Conservation (phyloP, 352 stramenopile species). For the Phytophthora aleatoria region DNA sequence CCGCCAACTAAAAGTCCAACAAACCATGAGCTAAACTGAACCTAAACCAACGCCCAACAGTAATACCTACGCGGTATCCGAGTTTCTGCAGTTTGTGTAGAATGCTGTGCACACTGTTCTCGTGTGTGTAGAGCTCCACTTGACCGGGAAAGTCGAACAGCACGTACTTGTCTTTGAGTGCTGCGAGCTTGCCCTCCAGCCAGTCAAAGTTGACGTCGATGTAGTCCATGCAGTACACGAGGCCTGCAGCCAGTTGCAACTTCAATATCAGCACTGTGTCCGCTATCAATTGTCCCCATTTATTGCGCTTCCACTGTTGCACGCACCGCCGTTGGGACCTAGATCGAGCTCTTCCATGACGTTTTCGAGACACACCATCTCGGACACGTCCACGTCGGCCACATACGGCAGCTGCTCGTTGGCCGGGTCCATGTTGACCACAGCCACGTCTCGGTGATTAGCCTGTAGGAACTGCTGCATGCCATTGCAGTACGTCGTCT, state of each 20-base stretch:
- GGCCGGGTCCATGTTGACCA: constrained; percentile 99
- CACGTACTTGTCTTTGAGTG: constrained; percentile 94
- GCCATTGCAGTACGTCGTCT: constrained; percentile 98
- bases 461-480: constrained; percentile 95
- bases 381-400: constrained; percentile 92
- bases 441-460: constrained; percentile 70
- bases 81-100: constrained; percentile 94
- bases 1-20: constrained; percentile 59
- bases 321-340: constrained; percentile 94
- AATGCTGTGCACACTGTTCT: constrained; percentile 96
- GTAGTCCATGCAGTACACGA: constrained; percentile 99
- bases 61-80: constrained; percentile 67
- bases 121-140: constrained; percentile 99
- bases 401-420: constrained; percentile 92
- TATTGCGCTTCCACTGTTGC: neutral
- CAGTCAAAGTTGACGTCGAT: constrained; percentile 98
- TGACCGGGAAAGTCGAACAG: constrained; percentile 99
- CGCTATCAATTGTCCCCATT: neutral
- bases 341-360: constrained; percentile 95
- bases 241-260: constrained; percentile 37
- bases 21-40: neutral
- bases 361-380: constrained; percentile 96
- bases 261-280: neutral
- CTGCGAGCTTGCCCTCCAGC: constrained; percentile 94
- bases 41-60: constrained; percentile 11